phyloP scores from a whole-genome alignment of 2,329 filamentous ascomycete species.

The Colletotrichum sp. region DNA sequence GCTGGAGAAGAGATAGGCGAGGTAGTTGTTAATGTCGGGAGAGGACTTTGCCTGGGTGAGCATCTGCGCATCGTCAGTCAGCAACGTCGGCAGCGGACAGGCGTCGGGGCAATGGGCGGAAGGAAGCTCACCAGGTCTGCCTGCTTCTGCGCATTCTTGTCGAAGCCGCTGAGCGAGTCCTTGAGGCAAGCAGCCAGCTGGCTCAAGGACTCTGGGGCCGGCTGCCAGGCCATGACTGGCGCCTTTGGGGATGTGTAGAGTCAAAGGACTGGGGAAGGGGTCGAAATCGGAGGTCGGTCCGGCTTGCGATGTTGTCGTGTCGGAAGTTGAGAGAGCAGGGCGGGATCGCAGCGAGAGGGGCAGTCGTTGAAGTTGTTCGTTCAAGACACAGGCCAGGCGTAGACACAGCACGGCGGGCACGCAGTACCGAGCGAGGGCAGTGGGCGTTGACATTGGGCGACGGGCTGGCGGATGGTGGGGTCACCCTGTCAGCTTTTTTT shows the following conservation, averaged over 20 bases:
- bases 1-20: constrained; percentile 87
- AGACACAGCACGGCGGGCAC: background rate
- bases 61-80: constrained; percentile 67
- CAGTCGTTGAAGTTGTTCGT: constrained; percentile 17
- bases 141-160: constrained; percentile 83
- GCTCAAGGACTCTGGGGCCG: constrained; percentile 82
- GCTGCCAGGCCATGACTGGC: constrained; percentile 87
- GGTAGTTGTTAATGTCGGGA: constrained; percentile 96
- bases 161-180: constrained; percentile 87
- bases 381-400: background rate
- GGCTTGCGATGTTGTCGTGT: background rate
- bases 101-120: background rate
- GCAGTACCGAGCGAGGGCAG: background rate
- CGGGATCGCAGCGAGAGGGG: constrained; percentile 10
- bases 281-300: constrained; percentile 2
- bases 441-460: constrained; percentile 13
- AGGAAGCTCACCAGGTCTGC: constrained; percentile 75
- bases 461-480: constrained; percentile 19
- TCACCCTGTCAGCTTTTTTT: constrained; percentile 23
- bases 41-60: constrained; percentile 86
- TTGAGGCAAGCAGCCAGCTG: constrained; percentile 89
- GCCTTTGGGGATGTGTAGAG: constrained; percentile 21
- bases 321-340: background rate
- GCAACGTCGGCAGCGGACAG: background rate
- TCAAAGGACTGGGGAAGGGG: constrained; percentile 15